A percentile compares a stretch with the other conserved stretches of the same genome.
These are phyloP conservation scores for Olyra latifolia DNA, from an alignment of 176 grass and related monocot species.

Conservation along the genomic window DNA sequence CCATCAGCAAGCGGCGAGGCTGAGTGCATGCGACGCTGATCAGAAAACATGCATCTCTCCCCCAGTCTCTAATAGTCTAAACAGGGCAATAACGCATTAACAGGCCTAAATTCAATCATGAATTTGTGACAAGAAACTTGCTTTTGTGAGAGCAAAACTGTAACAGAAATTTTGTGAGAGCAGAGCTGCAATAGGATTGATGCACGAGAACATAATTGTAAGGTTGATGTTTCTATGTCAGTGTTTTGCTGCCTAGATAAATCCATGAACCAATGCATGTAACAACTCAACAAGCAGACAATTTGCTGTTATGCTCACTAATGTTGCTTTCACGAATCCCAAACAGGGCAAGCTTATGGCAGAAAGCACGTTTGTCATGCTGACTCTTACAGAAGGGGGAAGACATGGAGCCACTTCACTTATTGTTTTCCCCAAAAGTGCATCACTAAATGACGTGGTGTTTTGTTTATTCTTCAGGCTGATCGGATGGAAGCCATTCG, in stretches of 20 bases:
- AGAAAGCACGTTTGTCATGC: not conserved
- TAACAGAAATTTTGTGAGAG: not conserved
- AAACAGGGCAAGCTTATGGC: not conserved
- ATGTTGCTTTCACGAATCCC: not conserved
- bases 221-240: not conserved
- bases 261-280: not conserved
- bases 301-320: conserved; percentile 1
- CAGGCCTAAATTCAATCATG: too few species aligned
- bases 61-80: not conserved
- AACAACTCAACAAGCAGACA: not conserved
- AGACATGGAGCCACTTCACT: not conserved
- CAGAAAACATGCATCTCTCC: not conserved
- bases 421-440: not conserved
- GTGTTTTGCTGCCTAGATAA: conserved; percentile 11
- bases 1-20: not conserved
- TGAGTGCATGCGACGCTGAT: not conserved
- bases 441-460: not conserved
- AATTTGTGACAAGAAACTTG: not conserved
- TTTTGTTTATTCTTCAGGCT: conserved; percentile 30
- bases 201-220: not conserved
- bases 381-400: not conserved
- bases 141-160: not conserved
- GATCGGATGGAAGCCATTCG: conserved; percentile 61
- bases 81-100: not conserved
- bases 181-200: not conserved